Percentiles rank a stretch among this genome's conserved stretches.
phyloP scores from a whole-genome alignment of 345 rosid species.

The Rhodomyrtus tomentosa region DNA sequence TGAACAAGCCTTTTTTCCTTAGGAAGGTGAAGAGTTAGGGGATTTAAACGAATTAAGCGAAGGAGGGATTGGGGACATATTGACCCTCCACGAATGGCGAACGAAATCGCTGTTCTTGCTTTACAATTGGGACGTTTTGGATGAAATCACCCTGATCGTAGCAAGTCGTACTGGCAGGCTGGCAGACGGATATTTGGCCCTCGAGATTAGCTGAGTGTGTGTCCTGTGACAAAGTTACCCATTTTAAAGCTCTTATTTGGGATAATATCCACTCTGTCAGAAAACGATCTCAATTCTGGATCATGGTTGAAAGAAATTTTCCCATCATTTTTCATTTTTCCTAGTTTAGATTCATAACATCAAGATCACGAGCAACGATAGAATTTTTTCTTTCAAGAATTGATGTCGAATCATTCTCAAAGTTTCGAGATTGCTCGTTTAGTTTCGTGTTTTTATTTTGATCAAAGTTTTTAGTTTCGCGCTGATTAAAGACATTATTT shows the following conservation, averaged over 20 bases:
- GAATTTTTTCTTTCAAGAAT: neutral
- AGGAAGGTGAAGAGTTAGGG: neutral
- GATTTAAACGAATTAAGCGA: neutral
- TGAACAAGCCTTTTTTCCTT: too few relatives aligned
- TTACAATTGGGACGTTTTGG: neutral
- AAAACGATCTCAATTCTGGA: fast-evolving
- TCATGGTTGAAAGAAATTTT: neutral
- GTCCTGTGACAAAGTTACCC: fast-evolving
- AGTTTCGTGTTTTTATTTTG: too few relatives aligned
- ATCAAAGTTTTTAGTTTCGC: too few relatives aligned
- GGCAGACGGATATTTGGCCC: neutral
- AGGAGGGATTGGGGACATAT: neutral
- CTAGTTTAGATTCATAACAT: neutral
- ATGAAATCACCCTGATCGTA: neutral
- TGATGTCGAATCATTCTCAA: neutral
- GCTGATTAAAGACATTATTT: neutral
- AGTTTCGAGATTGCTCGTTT: neutral
- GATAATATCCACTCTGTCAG: fast-evolving
- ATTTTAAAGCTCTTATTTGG: fast-evolving
- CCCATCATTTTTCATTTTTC: neutral
- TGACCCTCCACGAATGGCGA: too few relatives aligned
- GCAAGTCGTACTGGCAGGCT: neutral
- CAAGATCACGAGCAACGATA: fast-evolving
- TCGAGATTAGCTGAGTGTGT: fast-evolving
- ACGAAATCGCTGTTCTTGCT: neutral